Conservation (phyloP, 2,329 filamentous ascomycete genomes). For the Ambrosiella xylebori region DNA sequence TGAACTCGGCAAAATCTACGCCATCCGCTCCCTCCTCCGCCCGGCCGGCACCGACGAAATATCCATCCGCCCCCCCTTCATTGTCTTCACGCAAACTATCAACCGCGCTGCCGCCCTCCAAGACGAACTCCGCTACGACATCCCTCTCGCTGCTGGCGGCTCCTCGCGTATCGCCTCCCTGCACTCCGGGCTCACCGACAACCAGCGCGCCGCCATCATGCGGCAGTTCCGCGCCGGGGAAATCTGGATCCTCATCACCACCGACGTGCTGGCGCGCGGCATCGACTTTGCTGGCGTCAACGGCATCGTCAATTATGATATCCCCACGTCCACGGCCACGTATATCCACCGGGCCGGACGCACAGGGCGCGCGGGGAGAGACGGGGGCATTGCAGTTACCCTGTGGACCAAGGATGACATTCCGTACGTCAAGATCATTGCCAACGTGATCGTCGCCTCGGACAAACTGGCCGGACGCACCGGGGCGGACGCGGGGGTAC, state of each 20-base stretch:
- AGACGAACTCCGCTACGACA: constrained; percentile 84
- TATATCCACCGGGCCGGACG: constrained; percentile 91
- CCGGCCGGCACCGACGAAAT: constrained; percentile 32
- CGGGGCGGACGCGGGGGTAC: constrained; percentile 41
- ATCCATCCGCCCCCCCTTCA: constrained; percentile 66
- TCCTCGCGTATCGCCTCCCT: constrained; percentile 73
- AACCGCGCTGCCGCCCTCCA: constrained; percentile 74
- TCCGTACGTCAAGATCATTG: constrained; percentile 72
- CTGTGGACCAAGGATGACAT: constrained; percentile 94
- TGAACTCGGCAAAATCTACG: constrained; percentile 84
- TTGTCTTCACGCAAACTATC: constrained; percentile 94
- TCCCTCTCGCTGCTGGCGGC: constrained; percentile 73
- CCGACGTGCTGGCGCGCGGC: constrained; percentile 77
- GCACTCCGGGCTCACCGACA: constrained; percentile 69
- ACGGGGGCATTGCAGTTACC: constrained; percentile 79
- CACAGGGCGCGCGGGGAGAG: constrained; percentile 72
- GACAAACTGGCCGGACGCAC: constrained; percentile 50
- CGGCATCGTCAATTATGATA: constrained; percentile 93
- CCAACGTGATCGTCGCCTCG: constrained; percentile 75
- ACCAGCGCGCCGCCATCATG: constrained; percentile 64
- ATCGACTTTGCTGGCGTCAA: constrained; percentile 93
- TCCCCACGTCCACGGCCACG: constrained; percentile 72
- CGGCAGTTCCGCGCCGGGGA: constrained; percentile 78
- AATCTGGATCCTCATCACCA: constrained; percentile 93
- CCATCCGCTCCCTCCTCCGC: constrained; percentile 79